phyloP scores from a whole-genome alignment of 2,329 filamentous ascomycete genomes.

The Aspergillaceae sp. region DNA sequence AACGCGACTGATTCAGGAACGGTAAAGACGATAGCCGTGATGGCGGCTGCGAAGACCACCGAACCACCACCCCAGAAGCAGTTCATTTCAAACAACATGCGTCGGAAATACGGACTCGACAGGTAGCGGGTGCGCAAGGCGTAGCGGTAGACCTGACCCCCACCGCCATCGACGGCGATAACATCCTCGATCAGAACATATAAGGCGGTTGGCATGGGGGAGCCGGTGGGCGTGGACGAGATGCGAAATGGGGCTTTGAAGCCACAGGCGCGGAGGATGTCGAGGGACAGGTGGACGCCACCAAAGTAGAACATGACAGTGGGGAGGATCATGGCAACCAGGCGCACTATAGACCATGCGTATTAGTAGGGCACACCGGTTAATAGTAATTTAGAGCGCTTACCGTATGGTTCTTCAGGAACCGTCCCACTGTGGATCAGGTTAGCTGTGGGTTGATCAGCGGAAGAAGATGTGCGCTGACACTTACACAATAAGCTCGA shows the following conservation, averaged over 20 bases:
- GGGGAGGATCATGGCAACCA: conserved; percentile 38
- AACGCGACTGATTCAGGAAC: conserved; percentile 42
- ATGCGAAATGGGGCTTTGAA: conserved; percentile 52
- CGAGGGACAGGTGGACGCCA: conserved; percentile 32
- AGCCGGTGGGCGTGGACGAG: conserved; percentile 54
- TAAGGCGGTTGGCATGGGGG: conserved; percentile 49
- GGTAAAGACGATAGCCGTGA: conserved; percentile 43
- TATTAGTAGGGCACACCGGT: not conserved
- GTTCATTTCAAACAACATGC: conserved; percentile 47
- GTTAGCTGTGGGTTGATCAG: conserved; percentile 3
- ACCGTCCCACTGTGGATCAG: conserved; percentile 29
- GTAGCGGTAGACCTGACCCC: conserved; percentile 46
- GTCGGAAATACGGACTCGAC: conserved; percentile 46
- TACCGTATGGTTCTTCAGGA: conserved; percentile 32
- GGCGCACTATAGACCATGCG: conserved; percentile 24
- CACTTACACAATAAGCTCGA: conserved; percentile 36
- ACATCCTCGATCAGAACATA: conserved; percentile 62
- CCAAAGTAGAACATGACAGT: conserved; percentile 41
- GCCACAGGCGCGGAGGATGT: conserved; percentile 34
- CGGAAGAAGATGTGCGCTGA: conserved; percentile 2
- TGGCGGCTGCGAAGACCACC: conserved; percentile 39
- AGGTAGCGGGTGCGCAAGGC: conserved; percentile 45
- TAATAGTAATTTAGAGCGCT: conserved; percentile 4
- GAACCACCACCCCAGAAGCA: conserved; percentile 50
- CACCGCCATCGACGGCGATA: conserved; percentile 57